These are phyloP conservation scores for Glebionis coronaria DNA, from an alignment of 129 eudicot genomes.

Conservation along the genomic window DNA sequence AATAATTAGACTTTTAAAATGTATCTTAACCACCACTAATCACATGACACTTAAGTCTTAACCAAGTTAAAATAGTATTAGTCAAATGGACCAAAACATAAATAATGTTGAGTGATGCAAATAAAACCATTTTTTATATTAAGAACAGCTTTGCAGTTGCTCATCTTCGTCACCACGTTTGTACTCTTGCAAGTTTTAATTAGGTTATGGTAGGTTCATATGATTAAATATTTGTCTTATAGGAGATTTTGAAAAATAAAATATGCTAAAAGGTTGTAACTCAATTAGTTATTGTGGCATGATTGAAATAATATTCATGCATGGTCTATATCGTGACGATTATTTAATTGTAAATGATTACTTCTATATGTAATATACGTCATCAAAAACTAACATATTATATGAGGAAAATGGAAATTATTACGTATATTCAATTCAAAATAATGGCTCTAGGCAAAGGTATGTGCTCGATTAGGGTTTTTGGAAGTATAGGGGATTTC, in stretches of 20 bases:
- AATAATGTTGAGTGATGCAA: neutral
- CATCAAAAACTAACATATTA: neutral
- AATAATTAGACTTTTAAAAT: too few relatives aligned
- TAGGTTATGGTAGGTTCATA: constrained; percentile 8
- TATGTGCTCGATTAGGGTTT: too few relatives aligned
- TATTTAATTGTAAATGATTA: constrained; percentile 5
- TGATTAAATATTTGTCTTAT: neutral
- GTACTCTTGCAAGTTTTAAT: constrained; percentile 6
- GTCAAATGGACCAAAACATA: neutral
- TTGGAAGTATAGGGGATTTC: too few relatives aligned
- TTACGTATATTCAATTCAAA: too few relatives aligned
- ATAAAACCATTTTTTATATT: neutral
- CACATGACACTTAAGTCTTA: neutral
- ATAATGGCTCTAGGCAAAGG: too few relatives aligned
- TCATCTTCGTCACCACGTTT: constrained; percentile 21
- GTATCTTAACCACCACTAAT: neutral
- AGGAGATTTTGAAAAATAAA: neutral
- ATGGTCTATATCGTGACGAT: neutral
- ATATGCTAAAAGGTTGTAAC: neutral
- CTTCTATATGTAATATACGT: neutral
- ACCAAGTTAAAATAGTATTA: neutral
- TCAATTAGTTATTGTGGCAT: constrained; percentile 14
- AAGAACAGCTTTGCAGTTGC: neutral
- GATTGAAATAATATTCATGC: constrained; percentile 19
- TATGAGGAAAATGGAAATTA: neutral